Percentiles rank a stretch among this genome's conserved stretches.
Evolutionary conservation across 148 eudicot genomes (phyloP).

Genomic region (Rhododendron ferrugineum): DNA sequence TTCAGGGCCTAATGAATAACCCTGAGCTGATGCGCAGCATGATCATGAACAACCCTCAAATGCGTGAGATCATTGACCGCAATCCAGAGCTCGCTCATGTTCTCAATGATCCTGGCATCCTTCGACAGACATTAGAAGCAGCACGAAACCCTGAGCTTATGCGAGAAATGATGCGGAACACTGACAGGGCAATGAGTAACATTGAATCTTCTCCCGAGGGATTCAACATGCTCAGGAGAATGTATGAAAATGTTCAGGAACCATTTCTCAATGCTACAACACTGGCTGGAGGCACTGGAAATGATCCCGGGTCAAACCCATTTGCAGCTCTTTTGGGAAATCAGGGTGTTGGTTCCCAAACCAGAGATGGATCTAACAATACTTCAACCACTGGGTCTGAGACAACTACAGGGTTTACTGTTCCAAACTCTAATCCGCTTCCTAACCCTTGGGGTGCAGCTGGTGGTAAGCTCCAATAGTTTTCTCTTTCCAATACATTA

Average conservation of each 20-base stretch:
- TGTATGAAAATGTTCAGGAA: slow-evolving; percentile 99
- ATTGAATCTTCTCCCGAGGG: slow-evolving; percentile 98
- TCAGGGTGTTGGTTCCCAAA: slow-evolving; percentile 59
- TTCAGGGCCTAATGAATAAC: slow-evolving; percentile 87
- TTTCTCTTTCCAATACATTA: not conserved
- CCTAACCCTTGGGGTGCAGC: slow-evolving; percentile 82
- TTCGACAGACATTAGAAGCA: slow-evolving; percentile 90
- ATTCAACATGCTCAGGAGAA: slow-evolving; percentile 94
- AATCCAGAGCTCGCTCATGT: slow-evolving; percentile 93
- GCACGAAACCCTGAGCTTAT: slow-evolving; percentile 95
- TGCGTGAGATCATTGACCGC: slow-evolving; percentile 93
- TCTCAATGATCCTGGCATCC: slow-evolving; percentile 91
- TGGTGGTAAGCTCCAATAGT: slow-evolving; percentile 46
- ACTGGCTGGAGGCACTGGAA: slow-evolving; percentile 58
- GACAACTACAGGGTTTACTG: slow-evolving; percentile 36
- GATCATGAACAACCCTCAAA: slow-evolving; percentile 93
- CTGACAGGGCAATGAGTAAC: slow-evolving; percentile 99
- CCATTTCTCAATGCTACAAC: slow-evolving; percentile 94
- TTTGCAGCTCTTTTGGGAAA: slow-evolving; percentile 86
- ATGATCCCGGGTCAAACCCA: slow-evolving; percentile 60
- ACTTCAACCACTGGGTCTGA: slow-evolving; percentile 63
- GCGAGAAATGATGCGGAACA: slow-evolving; percentile 99
- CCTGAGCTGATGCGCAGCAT: slow-evolving; percentile 83
- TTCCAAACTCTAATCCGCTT: slow-evolving; percentile 79
- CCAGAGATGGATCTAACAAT: slow-evolving; percentile 52